Base-by-base conservation (phyloP, 2,329 filamentous ascomycete species). In the Proliferodiscus dingleyae region DNA sequence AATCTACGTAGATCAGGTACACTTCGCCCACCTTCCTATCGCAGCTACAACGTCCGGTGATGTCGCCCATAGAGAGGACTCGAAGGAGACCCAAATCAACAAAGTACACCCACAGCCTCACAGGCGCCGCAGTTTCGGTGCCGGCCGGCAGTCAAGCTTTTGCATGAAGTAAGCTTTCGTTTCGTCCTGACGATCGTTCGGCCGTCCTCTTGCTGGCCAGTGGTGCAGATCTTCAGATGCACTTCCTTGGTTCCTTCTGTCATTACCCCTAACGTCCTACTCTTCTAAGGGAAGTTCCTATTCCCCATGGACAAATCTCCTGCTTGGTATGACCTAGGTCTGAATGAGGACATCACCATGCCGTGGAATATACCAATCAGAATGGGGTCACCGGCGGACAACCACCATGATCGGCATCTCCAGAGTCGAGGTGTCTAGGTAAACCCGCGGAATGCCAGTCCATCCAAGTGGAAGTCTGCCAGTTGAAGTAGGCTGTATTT, bases 221-320 rank as follows among this genome's bases (percentile, higher is more conserved):
- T 22, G 10, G 30, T 15, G 46, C 22, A 38, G 51, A 45, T 47
- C 40, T 26, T 38, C 28, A 30, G 15, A 30, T 48, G 34, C 32
- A 22, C 16, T 45, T 33, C 15, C 21, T 40, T n/a, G 18, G 22
- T 19, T 30, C 28, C 29, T 43, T 33, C 13, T 29, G 9, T 11
- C 33, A 29, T 23, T 34, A 42, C 29, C 29, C 37, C 21, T 43
- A 33, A 33, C n/a, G 15, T 32, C 37, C 39, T 37, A 38, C 15
- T 47, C 51, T 51, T 33, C 45, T 50, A 52, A 45, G 41, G 41
- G 47, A 47, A 49, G 49, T 32, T 50, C 43, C 29, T 32, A 43
- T 22, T 32, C 44, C 42, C 19, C 36, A 16, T 9, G 28, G 23
- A 11, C n/a, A 24, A 33, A 28, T 39, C 50, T 51, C 50, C 48